Conservation (phyloP, 2,329 filamentous ascomycete genomes). For the Penicillium capsulatum region DNA sequence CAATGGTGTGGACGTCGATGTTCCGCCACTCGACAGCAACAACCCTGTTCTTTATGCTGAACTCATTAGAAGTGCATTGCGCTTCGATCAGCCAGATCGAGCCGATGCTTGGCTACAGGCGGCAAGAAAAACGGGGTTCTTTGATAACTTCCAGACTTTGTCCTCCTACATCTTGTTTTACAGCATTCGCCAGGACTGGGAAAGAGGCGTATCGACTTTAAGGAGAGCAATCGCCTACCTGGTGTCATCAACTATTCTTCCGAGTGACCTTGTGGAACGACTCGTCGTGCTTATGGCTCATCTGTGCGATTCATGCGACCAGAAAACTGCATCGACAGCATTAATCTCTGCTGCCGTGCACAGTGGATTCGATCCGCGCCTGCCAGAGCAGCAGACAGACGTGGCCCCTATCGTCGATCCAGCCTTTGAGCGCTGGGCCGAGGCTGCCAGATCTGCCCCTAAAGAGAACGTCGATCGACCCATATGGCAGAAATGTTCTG, state of each 20-base stretch:
- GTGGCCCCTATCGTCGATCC: conserved; percentile 22
- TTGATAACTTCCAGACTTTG: conserved; percentile 37
- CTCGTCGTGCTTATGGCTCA: conserved; percentile 39
- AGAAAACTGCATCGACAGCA: conserved; percentile 26
- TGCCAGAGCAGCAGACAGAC: conserved; percentile 28
- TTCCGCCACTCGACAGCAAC: conserved; percentile 33
- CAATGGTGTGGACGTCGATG: conserved; percentile 36
- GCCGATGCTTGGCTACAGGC: conserved; percentile 41
- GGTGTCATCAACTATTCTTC: conserved; percentile 32
- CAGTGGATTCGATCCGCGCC: conserved; percentile 33
- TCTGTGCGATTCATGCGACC: conserved; percentile 36
- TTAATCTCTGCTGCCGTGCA: conserved; percentile 36
- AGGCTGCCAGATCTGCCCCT: conserved; percentile 21
- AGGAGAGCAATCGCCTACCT: conserved; percentile 36
- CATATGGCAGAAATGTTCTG: conserved; percentile 32
- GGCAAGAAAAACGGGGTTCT: conserved; percentile 33
- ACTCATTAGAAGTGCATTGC: conserved; percentile 37
- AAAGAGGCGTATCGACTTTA: conserved; percentile 31
- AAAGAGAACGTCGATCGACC: conserved; percentile 17
- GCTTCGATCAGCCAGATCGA: conserved; percentile 40
- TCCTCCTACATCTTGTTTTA: conserved; percentile 39
- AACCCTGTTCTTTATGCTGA: conserved; percentile 34
- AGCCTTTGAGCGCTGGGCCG: conserved; percentile 27
- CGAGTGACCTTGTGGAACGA: conserved; percentile 27
- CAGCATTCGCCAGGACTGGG: conserved; percentile 35